A percentile compares a stretch with the other conserved stretches of the same genome.
Evolutionary conservation across 768 basidiomycete species (phyloP).

Genomic region (Boletus vinaceobasis): DNA sequence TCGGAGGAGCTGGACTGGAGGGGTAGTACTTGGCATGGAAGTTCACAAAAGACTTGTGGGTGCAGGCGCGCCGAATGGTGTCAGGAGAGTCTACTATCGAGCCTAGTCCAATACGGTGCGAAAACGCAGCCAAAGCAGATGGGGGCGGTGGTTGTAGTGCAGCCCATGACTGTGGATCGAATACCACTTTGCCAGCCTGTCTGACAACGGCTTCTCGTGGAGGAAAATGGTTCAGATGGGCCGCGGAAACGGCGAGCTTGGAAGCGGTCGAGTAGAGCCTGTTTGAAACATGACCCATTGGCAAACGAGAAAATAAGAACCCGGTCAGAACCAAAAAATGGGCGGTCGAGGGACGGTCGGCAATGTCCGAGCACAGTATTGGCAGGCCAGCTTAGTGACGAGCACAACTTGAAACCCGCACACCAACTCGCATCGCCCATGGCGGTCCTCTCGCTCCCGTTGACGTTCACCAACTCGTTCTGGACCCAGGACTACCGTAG

Average conservation of each 20-base stretch:
- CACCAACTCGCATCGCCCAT: constrained; percentile 37
- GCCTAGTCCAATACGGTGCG: constrained; percentile 71
- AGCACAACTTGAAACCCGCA: constrained; percentile 12
- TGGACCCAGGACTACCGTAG: constrained; percentile 90
- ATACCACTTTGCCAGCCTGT: constrained; percentile 39
- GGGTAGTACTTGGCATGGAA: constrained; percentile 58
- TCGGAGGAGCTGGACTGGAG: constrained; percentile 47
- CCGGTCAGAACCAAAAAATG: constrained; percentile 9
- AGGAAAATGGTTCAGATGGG: constrained; percentile 56
- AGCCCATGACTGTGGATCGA: constrained; percentile 69
- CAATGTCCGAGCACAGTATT: constrained; percentile 20
- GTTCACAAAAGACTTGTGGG: constrained; percentile 65
- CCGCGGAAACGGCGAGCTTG: constrained; percentile 53
- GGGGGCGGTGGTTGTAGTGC: constrained; percentile 67
- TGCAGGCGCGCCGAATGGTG: constrained; percentile 69
- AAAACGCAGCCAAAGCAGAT: constrained; percentile 70
- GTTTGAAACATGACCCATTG: constrained; percentile 60
- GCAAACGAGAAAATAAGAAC: constrained; percentile 4
- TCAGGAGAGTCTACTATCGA: constrained; percentile 52
- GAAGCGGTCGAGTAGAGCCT: constrained; percentile 46
- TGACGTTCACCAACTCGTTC: constrained; percentile 88
- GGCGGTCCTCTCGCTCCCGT: constrained; percentile 88
- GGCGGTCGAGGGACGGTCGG: constrained; percentile 33
- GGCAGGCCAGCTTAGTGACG: neutral
- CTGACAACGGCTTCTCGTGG: constrained; percentile 50